Evolutionary conservation across 2,329 filamentous ascomycete species (phyloP).

Genomic region (Cadophora sp.): DNA sequence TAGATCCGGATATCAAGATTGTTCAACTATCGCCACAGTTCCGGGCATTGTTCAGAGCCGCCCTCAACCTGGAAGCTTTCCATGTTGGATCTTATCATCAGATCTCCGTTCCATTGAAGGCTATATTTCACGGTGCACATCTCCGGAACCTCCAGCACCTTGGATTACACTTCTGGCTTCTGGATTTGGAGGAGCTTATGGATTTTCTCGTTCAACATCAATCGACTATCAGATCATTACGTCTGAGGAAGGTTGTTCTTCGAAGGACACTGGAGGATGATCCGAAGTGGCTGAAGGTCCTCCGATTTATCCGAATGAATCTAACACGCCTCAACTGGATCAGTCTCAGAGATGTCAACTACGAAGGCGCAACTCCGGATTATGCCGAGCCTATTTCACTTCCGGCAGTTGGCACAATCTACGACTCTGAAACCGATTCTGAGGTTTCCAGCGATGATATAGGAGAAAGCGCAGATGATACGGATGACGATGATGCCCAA

Average conservation of each 20-base stretch:
- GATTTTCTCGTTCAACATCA: conserved; percentile 61
- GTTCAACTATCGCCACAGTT: conserved; percentile 63
- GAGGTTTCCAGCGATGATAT: conserved; percentile 32
- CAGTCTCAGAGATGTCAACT: conserved; percentile 66
- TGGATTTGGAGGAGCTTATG: conserved; percentile 67
- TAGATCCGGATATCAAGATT: conserved; percentile 63
- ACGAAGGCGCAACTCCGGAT: conserved; percentile 47
- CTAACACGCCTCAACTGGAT: conserved; percentile 66
- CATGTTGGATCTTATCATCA: conserved; percentile 69
- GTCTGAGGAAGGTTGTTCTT: conserved; percentile 66
- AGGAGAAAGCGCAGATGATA: not conserved
- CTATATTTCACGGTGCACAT: conserved; percentile 66
- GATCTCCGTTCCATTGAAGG: conserved; percentile 62
- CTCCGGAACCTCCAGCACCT: conserved; percentile 69
- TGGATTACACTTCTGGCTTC: conserved; percentile 69
- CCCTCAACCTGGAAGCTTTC: conserved; percentile 65
- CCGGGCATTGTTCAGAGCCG: conserved; percentile 61
- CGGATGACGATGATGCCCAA: not conserved
- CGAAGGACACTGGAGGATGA: conserved; percentile 55
- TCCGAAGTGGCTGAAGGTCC: conserved; percentile 62
- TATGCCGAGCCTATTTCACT: not conserved
- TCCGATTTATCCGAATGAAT: conserved; percentile 60
- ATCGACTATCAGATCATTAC: conserved; percentile 62
- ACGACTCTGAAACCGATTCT: conserved; percentile 41
- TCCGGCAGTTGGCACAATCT: conserved; percentile 1